Base-by-base conservation (phyloP, 75 land plant genomes). In the Adiantum capillusveneris region DNA sequence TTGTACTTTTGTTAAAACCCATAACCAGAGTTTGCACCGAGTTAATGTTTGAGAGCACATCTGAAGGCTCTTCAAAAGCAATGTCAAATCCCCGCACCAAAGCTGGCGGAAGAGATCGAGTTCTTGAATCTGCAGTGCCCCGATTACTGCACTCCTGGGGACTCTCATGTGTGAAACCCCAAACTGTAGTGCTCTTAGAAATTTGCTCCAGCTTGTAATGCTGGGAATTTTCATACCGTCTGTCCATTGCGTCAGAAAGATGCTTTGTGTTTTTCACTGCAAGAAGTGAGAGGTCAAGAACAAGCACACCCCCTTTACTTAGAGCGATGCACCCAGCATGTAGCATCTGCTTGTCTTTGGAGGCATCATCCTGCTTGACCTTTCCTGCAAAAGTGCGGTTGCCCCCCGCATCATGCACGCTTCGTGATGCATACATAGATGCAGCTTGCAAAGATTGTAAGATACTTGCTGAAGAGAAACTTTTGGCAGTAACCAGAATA, bases 241-340 rank as follows among this genome's bases (percentile, higher is more conserved):
- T 60, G 24, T 58, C 51, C 68, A 65, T 59, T 57, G 68, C 68
- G 19, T 60, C 24, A 14, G 48, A 39, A 22, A 65, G 26, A 22
- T 20, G 22, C 41, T 48, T 25, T 16, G 13, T 16, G 2, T 65
- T 62, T 19, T 46, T 19, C 27, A 20, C 44, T 1, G 51, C 26
- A 22, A 58, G 27, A 5, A 31, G 12, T 27, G 44, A 59, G 11
- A 65, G 44, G 30, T 58, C 64, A 5, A 65, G 44, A 0, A 65
- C 39, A 28, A 57, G 55, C 5, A 65, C n/a, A 17, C 68, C 68
- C 12, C 44, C 68, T 31, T 58, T 65, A 26, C 68, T 65, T 12
- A 42, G 34, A 43, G 39, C 36, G 13, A 65, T 25, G 22, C 64
- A 53, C 2, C 65, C 68, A 5, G 64, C 37, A 14, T 65, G 65